These are phyloP conservation scores for Podospora comata DNA, from an alignment of 495 filamentous ascomycete species.

Conservation along the genomic window DNA sequence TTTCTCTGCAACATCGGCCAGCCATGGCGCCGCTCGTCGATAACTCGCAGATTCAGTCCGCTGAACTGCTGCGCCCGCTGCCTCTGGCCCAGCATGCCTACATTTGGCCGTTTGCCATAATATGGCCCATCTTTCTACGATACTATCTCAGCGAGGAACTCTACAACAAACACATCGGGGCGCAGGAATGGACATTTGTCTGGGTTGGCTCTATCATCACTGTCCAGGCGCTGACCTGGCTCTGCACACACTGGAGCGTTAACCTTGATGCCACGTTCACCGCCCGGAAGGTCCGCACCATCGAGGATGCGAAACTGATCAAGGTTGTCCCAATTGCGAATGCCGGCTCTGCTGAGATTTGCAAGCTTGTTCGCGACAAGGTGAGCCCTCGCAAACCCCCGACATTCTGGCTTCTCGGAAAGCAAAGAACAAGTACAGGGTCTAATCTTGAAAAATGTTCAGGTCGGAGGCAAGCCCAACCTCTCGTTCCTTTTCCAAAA, in stretches of 20 bases:
- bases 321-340: constrained; percentile 91
- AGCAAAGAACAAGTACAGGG: background rate
- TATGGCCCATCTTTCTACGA: constrained; percentile 88
- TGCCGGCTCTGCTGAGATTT: constrained; percentile 87
- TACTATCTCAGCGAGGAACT: constrained; percentile 76
- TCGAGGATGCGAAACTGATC: constrained; percentile 79
- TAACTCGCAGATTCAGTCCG: constrained; percentile 80
- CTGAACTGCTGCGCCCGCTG: constrained; percentile 85
- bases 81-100: constrained; percentile 80
- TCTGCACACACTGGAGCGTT: constrained; percentile 97
- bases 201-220: constrained; percentile 86
- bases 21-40: constrained; percentile 71
- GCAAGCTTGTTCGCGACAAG: constrained; percentile 69
- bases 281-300: constrained; percentile 62
- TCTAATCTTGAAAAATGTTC: constrained; percentile 12
- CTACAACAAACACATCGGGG: constrained; percentile 85
- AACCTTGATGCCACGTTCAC: constrained; percentile 81
- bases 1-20: constrained; percentile 10
- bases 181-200: constrained; percentile 95
- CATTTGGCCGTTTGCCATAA: constrained; percentile 83
- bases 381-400: constrained; percentile 37
- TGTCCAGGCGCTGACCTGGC: constrained; percentile 82
- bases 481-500: constrained; percentile 97
- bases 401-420: background rate
- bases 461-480: constrained; percentile 68